Conservation (phyloP, 768 basidiomycete genomes). For the Kwoniella sp. region DNA sequence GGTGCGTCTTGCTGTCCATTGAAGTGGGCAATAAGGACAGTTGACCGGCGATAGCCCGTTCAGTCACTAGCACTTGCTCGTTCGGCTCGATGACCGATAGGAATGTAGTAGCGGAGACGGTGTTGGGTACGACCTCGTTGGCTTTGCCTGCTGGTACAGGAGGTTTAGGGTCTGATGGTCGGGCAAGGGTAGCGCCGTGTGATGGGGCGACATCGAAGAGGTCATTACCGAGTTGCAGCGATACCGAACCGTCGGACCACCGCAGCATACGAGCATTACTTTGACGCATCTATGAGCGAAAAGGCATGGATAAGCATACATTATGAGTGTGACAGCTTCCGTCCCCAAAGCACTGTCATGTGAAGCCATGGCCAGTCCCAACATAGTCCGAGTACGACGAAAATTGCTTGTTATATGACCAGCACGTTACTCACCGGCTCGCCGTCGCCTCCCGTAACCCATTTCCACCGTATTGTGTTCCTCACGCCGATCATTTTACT, state of each 20-base stretch:
- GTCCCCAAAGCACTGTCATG: too few species aligned
- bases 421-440: conserved; percentile 67
- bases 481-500: conserved; percentile 84
- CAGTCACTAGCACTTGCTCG: conserved; percentile 44
- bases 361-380: not conserved
- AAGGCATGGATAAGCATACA: conserved; percentile 2
- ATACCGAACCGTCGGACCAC: conserved; percentile 94
- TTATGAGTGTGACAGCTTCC: not conserved
- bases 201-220: conserved; percentile 74
- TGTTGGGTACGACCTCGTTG: conserved; percentile 7
- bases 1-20: conserved; percentile 46
- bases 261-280: conserved; percentile 88
- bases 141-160: conserved; percentile 6
- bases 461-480: conserved; percentile 94
- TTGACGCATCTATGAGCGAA: conserved; percentile 66
- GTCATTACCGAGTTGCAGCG: conserved; percentile 88
- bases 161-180: conserved; percentile 27
- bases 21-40: conserved; percentile 44
- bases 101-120: conserved; percentile 27
- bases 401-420: too few species aligned
- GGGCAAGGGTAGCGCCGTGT: conserved; percentile 28
- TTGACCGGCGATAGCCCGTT: conserved; percentile 50
- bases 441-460: conserved; percentile 76
- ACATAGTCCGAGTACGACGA: not conserved
- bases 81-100: conserved; percentile 29